Conservation (phyloP, 176 grass and related monocot species). For the Calamus simplicifolius region DNA sequence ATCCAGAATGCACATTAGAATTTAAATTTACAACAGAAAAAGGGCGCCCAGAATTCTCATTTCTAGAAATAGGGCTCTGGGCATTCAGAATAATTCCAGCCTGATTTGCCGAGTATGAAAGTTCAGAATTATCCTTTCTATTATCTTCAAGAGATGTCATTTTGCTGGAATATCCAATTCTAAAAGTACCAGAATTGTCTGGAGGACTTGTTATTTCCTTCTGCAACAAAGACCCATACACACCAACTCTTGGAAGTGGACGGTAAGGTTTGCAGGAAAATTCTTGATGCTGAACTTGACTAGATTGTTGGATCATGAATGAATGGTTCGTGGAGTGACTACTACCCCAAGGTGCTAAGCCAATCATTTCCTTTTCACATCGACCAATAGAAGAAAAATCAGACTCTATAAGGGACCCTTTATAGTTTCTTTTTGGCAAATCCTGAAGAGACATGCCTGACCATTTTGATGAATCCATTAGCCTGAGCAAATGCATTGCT, state of each 20-base stretch:
- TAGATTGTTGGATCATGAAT: constrained; percentile 23
- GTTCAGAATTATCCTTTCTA: too few species aligned
- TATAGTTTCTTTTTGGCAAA: constrained; percentile 19
- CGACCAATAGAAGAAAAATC: constrained; percentile 15
- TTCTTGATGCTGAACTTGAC: constrained; percentile 21
- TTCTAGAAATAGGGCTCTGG: too few species aligned
- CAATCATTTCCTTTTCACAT: constrained; percentile 18
- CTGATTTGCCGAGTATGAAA: too few species aligned
- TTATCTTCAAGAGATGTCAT: too few species aligned
- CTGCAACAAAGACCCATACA: constrained; percentile 51
- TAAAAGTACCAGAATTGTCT: too few species aligned
- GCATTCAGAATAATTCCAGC: too few species aligned
- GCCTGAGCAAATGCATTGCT: constrained; percentile 48
- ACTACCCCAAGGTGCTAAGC: constrained; percentile 11
- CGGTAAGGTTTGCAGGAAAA: constrained; percentile 40
- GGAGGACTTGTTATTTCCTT: constrained; percentile 52
- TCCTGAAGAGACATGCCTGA: constrained; percentile 22
- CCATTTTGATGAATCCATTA: constrained; percentile 43
- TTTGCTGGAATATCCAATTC: too few species aligned
- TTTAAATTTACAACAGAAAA: too few species aligned
- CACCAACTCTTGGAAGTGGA: constrained; percentile 63
- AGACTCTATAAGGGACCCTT: constrained; percentile 15
- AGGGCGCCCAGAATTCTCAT: too few species aligned
- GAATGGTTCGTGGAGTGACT: constrained; percentile 14
- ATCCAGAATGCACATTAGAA: too few species aligned